Base-by-base conservation (phyloP, 345 rosid genomes). In the Streptanthus diversifolius region DNA sequence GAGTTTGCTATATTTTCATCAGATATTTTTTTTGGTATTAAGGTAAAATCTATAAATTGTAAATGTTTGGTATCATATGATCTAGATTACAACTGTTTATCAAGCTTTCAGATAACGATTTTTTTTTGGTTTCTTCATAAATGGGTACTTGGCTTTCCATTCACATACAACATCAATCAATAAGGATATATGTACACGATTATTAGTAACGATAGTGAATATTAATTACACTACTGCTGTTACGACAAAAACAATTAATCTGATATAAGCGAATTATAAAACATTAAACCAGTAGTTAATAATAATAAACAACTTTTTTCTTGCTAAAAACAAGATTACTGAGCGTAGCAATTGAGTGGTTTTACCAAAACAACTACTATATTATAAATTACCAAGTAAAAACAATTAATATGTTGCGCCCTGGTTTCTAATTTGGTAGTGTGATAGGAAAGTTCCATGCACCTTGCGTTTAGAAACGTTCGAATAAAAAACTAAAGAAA, bases 101-200 rank as follows among this genome's bases (percentile, higher is more conserved):
- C 7, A 33, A 27, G 14, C 39, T 19, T 45, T 4, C n/a, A 65
- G 55, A 54, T 24, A 52, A 72, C 25, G 47, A 24, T 5, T 51
- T 25, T 0, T 41, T n/a, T 3, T 12, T n/a, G n/a, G n/a, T 15
- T 14, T 25, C 13, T 54, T 45, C 58, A 24, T 13, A 25, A 8
- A 24, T 55, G 37, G 12, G 33, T 66, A 45, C 72, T 57, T 66
- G 72, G 63, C 59, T 47, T 65, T 51, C 59, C 58, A 65, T 30
- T 72, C 62, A 63, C 47, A 32, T 22, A 7, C 11, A 47, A 17
- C 66, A 56, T 35, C 41, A 55, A 3, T 65, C 35, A 56, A 44
- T 73, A 3, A n/a, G n/a, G n/a, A n/a, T n/a, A n/a, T n/a, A n/a
- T n/a, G n/a, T n/a, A n/a, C n/a, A n/a, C n/a, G n/a, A n/a, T n/a